Base-by-base conservation (phyloP, 2,329 filamentous ascomycete genomes). In the Diaporthe eres region DNA sequence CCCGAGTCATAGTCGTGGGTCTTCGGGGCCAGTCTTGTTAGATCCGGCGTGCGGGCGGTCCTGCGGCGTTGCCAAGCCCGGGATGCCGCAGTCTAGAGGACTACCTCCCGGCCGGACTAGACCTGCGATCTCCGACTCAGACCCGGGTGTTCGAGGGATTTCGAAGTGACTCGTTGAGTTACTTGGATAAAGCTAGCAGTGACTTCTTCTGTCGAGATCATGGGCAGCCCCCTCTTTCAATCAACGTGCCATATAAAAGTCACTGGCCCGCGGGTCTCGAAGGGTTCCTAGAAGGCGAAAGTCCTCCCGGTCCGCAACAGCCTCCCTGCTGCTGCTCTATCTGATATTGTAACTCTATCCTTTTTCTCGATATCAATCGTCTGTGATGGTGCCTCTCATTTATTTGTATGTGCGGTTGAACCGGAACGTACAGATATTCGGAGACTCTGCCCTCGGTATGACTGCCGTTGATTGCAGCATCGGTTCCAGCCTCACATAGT, bases 51-150 rank as follows among this genome's bases (percentile, higher is more conserved):
- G 4, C 37, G 58, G 37, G 17, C 22, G 34, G 47, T 28, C 34
- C 12, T 55, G 9, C 53, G 51, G 49, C 67, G 39, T 22, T 71
- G 67, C 67, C 65, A 71, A 71, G 67, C 49, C 51, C 25, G n/a
- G 22, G 49, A 5, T 19, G 34, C 28, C 42, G 31, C 6, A 28
- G 42, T 22, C 37, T 58, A 31, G 17, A 25, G 39, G 28, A 44
- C 51, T 34, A 13, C 37, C 37, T 22, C 51, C 51, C 37, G 68
- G 34, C 51, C 51, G 67, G 31, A 34, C 53, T 9, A 22, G 68
- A 34, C 53, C 37, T 31, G 37, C 17, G 22, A n/a, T 47, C 51
- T 25, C 47, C 68, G 5, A 22, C 34, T 13, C 25, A 25, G 68
- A 1, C 51, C 15, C 17, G 31, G 31, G 22, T 25, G 4, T n/a